These are phyloP conservation scores for Talaromyces pinophilus DNA, from an alignment of 2,329 filamentous ascomycete species.

Conservation along the genomic window DNA sequence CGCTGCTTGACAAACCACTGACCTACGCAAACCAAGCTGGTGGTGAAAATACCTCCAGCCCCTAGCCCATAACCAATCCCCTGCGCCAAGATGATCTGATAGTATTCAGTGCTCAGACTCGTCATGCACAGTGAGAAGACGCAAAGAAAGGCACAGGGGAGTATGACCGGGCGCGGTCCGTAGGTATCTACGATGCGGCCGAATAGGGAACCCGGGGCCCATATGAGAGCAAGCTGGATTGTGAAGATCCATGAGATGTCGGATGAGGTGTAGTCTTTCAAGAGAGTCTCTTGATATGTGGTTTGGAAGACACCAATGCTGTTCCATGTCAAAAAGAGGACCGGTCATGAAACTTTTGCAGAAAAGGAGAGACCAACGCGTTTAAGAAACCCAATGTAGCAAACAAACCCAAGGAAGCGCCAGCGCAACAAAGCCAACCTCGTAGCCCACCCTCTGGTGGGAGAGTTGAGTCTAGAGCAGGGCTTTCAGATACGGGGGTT, in stretches of 20 bases:
- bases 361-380: conserved; percentile 13
- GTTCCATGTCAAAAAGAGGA: background rate
- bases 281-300: conserved; percentile 28
- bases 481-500: background rate
- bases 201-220: conserved; percentile 45
- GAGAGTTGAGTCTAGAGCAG: conserved; percentile 35
- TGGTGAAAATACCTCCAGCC: conserved; percentile 12
- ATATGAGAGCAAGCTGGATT: conserved; percentile 43
- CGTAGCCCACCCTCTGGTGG: conserved; percentile 36
- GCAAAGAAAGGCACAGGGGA: conserved; percentile 41
- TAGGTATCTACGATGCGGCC: conserved; percentile 51
- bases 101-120: conserved; percentile 45
- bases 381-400: conserved; percentile 33
- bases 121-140: conserved; percentile 50
- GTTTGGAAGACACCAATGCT: conserved; percentile 32
- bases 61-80: conserved; percentile 51
- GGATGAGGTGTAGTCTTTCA: conserved; percentile 33
- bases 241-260: conserved; percentile 49
- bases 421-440: conserved; percentile 38
- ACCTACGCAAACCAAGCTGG: conserved; percentile 7
- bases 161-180: conserved; percentile 41
- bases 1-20: conserved; percentile 59
- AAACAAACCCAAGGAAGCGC: conserved; percentile 34
- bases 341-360: background rate
- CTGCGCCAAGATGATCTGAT: conserved; percentile 50